Base-by-base conservation (phyloP, 768 basidiomycete species). In the Rhodotorula babjevae region DNA sequence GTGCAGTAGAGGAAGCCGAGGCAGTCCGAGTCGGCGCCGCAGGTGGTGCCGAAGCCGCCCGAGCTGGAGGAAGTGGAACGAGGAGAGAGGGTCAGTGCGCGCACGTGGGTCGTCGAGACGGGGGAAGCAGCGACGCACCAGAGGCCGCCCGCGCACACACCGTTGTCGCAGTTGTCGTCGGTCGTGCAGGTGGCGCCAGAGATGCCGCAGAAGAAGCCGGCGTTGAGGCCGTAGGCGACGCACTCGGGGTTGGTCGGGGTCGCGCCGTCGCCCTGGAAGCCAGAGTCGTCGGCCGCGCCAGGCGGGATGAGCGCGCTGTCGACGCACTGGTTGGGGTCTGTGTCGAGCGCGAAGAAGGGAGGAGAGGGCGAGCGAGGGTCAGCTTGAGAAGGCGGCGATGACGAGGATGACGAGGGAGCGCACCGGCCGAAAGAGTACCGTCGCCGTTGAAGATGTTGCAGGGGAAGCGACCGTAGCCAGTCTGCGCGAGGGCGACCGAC, bases 151-250 rank as follows among this genome's bases (percentile, higher is more conserved):
- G 10, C 2, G 52, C 73, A 74, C 14, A 3, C 1, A 8, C 73
- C 73, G 67, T 71, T 55, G 33, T 63, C 52, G 50, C 68, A 69
- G 61, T 69, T 63, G 33, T 23, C 68, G 56, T 57, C 33, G 27
- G 33, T 10, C 21, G 64, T 53, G 61, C 72, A 73, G 12, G 59
- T 2, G 16, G 72, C 72, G 14, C 61, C 57, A 9, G 21, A 10
- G 42, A 66, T 66, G 63, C 72, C 72, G 67, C 72, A 73, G 72
- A 42, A 69, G 67, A 69, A 73, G 36, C 25, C 55, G 19, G 61
- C 65, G 33, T 42, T 50, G 2, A 6, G 31, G 9, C 63, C n/a
- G 42, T 66, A 65, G 11, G 53, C 31, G 23, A n/a, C 11, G 65
- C 72, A 73, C 3, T 12, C 7, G 12, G 72, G 27, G 68, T 31